Percentiles rank a stretch among this genome's conserved stretches.
phyloP scores from a whole-genome alignment of 495 filamentous ascomycete genomes.

The Daldinia caldariorum region DNA sequence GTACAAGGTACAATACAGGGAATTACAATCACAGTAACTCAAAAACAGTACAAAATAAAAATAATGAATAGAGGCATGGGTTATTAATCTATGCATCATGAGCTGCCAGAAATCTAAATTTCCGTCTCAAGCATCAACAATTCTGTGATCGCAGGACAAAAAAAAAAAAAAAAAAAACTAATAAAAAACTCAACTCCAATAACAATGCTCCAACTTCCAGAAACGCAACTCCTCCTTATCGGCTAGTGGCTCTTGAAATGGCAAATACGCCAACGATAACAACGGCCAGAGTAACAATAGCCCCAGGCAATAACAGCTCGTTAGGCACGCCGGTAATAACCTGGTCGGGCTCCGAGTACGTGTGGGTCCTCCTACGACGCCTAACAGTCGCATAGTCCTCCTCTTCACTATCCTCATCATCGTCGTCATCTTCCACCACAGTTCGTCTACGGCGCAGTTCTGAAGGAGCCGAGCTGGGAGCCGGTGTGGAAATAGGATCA shows the following conservation, averaged over 20 bases:
- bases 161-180: neutral
- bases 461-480: constrained; percentile 60
- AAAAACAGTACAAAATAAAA: constrained; percentile 1
- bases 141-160: constrained; percentile 18
- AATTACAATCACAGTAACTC: constrained; percentile 3
- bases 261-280: constrained; percentile 94
- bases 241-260: constrained; percentile 77
- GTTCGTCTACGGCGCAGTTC: constrained; percentile 64
- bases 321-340: constrained; percentile 93
- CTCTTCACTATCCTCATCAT: constrained; percentile 70
- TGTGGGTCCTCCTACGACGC: constrained; percentile 51
- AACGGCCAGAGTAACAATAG: constrained; percentile 92
- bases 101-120: constrained; percentile 34
- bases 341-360: constrained; percentile 66
- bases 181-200: too few relatives aligned
- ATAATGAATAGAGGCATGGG: constrained; percentile 1
- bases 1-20: neutral
- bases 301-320: constrained; percentile 90
- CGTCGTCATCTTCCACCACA: constrained; percentile 57
- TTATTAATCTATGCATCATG: constrained; percentile 25
- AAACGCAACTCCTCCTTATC: constrained; percentile 56
- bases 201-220: constrained; percentile 17
- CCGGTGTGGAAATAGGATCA: constrained; percentile 63
- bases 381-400: constrained; percentile 62
- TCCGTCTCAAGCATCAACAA: constrained; percentile 13